Evolutionary conservation across 345 rosid genomes (phyloP), one percentile per base, ranked within the genome.

Genomic region (Durio zibethinus): DNA sequence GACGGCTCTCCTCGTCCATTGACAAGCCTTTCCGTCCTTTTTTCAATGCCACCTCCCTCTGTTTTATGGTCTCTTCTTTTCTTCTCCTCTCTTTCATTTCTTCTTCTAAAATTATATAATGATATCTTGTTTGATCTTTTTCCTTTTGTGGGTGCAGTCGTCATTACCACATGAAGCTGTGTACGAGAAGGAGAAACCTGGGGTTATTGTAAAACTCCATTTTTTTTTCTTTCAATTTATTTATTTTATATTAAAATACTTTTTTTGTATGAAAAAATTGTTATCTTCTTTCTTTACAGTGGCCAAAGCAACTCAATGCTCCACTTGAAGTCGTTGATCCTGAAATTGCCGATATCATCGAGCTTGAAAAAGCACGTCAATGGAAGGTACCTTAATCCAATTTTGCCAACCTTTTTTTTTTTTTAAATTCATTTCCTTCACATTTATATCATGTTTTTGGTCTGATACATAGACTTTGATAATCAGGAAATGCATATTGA

Each of bases 241-340:
- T 2, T 12, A 76, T 12, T 45, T 20, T 60, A 8, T 48, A 21
- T 35, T 66, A 15, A 33, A 35, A 6, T 18, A 27, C 12, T n/a
- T 4, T 10, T 45, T 9, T 70, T 16, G 40, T 0, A 25, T 69
- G 2, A 47, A 61, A 38, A 15, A 73, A 12, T 23, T 59, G 10
- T 35, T 40, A 7, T 29, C 10, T 45, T 45, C 43, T 35, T 50
- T 33, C 61, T 52, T 21, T 68, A 20, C 87, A 96, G 99, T 96
- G 99, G 98, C 95, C 98, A 18, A 96, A 96, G 83, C 98, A 93
- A 83, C 91, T 96, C 54, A 96, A 93, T 79, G 94, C 94, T 53
- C 85, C 99, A 8, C 88, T 96, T 76, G 97, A 90, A 80, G 92
- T n/a, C 4, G 97, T 96, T 50, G 99, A 96, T 76, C 97, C 98